These are phyloP conservation scores for Penicillium subrubescens DNA, from an alignment of 495 filamentous ascomycete genomes.

Conservation along the genomic window DNA sequence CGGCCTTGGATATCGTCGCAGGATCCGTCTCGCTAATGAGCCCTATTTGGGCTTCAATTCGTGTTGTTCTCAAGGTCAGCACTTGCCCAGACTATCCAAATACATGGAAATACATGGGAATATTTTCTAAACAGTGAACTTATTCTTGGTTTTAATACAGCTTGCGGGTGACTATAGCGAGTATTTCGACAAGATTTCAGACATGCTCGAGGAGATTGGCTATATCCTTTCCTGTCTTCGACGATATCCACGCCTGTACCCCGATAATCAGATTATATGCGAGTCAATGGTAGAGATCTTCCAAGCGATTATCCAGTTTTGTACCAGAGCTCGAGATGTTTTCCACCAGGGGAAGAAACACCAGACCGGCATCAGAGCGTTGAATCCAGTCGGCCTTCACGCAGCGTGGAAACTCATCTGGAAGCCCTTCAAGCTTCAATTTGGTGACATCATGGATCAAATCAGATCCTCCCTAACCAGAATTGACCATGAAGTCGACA, in stretches of 20 bases:
- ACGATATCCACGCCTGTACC: background rate
- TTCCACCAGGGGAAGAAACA: background rate
- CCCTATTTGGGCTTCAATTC: background rate
- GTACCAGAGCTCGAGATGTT: background rate
- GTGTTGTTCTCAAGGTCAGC: background rate
- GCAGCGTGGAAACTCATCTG: background rate
- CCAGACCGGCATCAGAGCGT: background rate
- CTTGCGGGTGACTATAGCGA: background rate
- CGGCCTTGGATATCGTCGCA: background rate
- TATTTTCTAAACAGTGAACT: background rate
- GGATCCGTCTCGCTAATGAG: background rate
- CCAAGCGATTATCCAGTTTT: background rate
- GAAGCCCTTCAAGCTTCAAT: background rate
- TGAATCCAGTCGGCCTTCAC: background rate
- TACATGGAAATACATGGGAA: background rate
- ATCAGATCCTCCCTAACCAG: background rate
- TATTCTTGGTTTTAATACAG: background rate
- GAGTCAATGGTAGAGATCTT: background rate
- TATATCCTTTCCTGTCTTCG: background rate
- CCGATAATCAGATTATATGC: background rate
- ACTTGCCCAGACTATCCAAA: background rate
- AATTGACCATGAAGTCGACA: background rate
- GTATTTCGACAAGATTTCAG: slow-evolving; percentile 1
- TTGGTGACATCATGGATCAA: background rate
- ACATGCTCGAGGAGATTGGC: background rate